phyloP scores from a whole-genome alignment of 2,329 filamentous ascomycete species.

The Penicillium sp. region DNA sequence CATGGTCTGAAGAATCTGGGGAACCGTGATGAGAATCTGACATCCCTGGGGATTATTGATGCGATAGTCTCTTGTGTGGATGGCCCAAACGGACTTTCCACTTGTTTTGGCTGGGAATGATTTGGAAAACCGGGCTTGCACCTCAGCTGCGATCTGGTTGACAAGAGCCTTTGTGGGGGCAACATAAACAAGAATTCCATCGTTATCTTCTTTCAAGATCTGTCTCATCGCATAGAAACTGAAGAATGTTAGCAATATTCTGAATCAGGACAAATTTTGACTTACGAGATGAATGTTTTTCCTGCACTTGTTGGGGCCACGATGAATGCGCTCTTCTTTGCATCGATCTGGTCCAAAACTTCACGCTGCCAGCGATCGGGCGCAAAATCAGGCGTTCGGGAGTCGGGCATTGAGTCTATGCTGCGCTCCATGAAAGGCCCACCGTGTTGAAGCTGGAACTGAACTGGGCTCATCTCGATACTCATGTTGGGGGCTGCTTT shows the following conservation, averaged over 20 bases:
- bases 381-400: conserved; percentile 64
- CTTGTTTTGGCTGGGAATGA: conserved; percentile 50
- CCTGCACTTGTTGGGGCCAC: conserved; percentile 76
- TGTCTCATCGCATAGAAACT: conserved; percentile 78
- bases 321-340: conserved; percentile 67
- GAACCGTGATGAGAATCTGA: conserved; percentile 74
- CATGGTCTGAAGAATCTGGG: conserved; percentile 77
- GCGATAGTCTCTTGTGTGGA: conserved; percentile 71
- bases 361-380: conserved; percentile 75
- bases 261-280: background rate
- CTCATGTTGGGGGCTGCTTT: conserved; percentile 24
- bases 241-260: background rate
- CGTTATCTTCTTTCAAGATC: conserved; percentile 64
- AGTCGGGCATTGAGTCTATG: conserved; percentile 65
- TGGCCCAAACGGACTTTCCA: conserved; percentile 71
- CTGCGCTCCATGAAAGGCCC: conserved; percentile 74
- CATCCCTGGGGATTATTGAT: conserved; percentile 72
- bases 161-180: conserved; percentile 79
- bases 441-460: conserved; percentile 67
- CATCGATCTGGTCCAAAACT: conserved; percentile 71
- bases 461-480: conserved; percentile 45
- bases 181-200: conserved; percentile 72
- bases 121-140: conserved; percentile 73
- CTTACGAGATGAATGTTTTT: conserved; percentile 70
- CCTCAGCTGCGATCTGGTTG: conserved; percentile 78